Conservation (phyloP, 2,329 filamentous ascomycete genomes). For the Aspergillus quadricinctus region DNA sequence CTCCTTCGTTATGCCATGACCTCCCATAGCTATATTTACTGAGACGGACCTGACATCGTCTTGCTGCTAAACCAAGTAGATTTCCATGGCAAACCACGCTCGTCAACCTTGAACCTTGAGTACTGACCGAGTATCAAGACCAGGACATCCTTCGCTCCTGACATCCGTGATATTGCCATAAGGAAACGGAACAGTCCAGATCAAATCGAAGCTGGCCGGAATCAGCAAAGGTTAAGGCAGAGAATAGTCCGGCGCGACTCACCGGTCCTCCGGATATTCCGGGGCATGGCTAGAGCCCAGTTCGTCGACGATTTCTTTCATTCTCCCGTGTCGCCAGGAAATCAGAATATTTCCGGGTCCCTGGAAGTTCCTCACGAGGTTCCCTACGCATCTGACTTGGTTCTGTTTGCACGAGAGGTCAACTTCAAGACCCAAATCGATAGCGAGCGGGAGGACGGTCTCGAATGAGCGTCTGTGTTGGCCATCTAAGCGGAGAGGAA, state of each 20-base stretch:
- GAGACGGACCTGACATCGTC: neutral
- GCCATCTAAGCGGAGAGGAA: slow-evolving; percentile 4
- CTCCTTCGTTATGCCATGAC: neutral
- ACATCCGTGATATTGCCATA: slow-evolving; percentile 24
- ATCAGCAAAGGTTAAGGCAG: neutral
- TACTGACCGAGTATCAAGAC: slow-evolving; percentile 14
- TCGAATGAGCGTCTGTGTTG: slow-evolving; percentile 16
- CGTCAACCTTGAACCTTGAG: slow-evolving; percentile 19
- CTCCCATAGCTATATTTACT: neutral
- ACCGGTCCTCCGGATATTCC: slow-evolving; percentile 25
- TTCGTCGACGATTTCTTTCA: slow-evolving; percentile 16
- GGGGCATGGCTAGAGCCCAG: slow-evolving; percentile 18
- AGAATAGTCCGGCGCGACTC: slow-evolving; percentile 2
- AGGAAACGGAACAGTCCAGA: slow-evolving; percentile 27
- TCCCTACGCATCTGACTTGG: slow-evolving; percentile 18
- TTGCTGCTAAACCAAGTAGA: neutral
- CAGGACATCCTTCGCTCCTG: slow-evolving; percentile 23
- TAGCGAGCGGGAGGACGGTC: slow-evolving; percentile 24
- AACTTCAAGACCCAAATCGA: slow-evolving; percentile 23
- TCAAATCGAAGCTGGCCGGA: slow-evolving; percentile 23
- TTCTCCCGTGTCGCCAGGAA: slow-evolving; percentile 25
- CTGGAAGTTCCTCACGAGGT: slow-evolving; percentile 15
- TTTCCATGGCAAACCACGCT: neutral
- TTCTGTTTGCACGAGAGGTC: slow-evolving; percentile 25
- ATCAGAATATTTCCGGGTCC: slow-evolving; percentile 27